phyloP scores from a whole-genome alignment of 129 eudicot species.

The Flaveria ramosissima region DNA sequence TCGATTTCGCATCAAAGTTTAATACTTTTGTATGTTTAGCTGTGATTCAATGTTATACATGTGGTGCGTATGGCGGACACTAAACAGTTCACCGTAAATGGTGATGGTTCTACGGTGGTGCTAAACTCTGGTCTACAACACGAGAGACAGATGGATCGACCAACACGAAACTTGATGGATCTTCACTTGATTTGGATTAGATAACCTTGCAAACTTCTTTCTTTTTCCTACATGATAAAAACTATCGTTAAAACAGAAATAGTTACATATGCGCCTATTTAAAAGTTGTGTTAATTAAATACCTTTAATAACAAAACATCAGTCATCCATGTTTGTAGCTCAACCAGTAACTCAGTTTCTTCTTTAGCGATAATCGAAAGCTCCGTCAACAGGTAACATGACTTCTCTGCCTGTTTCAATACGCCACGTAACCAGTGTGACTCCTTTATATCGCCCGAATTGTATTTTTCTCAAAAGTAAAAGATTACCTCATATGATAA shows the following conservation, averaged over 20 bases:
- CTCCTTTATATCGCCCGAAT: not conserved
- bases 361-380: conserved; percentile 46
- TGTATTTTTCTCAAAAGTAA: not conserved
- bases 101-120: not conserved
- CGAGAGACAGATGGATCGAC: not conserved
- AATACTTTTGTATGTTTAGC: not conserved
- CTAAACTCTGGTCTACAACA: not conserved
- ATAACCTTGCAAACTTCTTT: conserved; percentile 46
- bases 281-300: not conserved
- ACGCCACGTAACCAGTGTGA: not conserved
- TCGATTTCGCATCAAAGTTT: too few relatives aligned
- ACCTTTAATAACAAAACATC: conserved; percentile 47
- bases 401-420: conserved; percentile 45
- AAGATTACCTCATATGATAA: conserved; percentile 37
- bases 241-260: not conserved
- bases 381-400: conserved; percentile 53
- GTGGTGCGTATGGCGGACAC: not conserved
- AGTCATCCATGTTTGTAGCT: conserved; percentile 42
- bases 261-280: not conserved
- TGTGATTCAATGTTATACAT: not conserved
- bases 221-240: conserved; percentile 43
- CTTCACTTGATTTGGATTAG: conserved; percentile 37
- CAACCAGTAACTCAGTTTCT: conserved; percentile 45
- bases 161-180: not conserved
- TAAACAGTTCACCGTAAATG: not conserved